Conservation (phyloP, 805 yeast species). For the Saitoella complicata region DNA sequence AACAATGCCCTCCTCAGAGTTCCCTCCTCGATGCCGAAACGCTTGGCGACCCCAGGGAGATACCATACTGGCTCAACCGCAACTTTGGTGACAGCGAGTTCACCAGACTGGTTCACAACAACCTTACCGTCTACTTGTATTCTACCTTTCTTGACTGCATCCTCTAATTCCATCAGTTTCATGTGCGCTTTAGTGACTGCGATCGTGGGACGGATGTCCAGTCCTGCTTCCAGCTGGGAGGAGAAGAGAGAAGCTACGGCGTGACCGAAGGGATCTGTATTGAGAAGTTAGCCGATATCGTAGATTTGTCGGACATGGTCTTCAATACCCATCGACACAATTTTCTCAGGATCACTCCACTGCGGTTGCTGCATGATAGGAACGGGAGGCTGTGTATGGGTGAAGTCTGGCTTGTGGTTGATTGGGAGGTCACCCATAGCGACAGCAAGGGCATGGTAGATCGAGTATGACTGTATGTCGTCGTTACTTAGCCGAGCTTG, state of each 20-base stretch:
- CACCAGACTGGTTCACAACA: constrained; percentile 44
- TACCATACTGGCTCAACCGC: constrained; percentile 63
- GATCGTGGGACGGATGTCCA: constrained; percentile 48
- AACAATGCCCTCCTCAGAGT: constrained; percentile 44
- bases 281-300: too few species aligned
- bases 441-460: constrained; percentile 50
- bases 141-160: constrained; percentile 38
- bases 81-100: constrained; percentile 43
- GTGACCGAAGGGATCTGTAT: constrained; percentile 45
- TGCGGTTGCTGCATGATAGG: constrained; percentile 36
- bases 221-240: constrained; percentile 24
- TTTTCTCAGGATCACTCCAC: constrained; percentile 41
- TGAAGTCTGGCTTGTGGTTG: constrained; percentile 40
- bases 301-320: too few species aligned
- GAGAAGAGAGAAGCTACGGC: constrained; percentile 43
- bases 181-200: constrained; percentile 52
- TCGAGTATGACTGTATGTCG: constrained; percentile 32
- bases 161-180: constrained; percentile 42
- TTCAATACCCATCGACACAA: constrained; percentile 31
- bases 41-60: constrained; percentile 50
- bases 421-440: constrained; percentile 42
- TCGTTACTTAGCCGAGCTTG: too few species aligned
- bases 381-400: constrained; percentile 48
- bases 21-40: constrained; percentile 40
- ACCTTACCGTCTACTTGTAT: constrained; percentile 42